These are phyloP conservation scores for Cicer yamashitae DNA, from an alignment of 306 rosid genomes.

Conservation along the genomic window DNA sequence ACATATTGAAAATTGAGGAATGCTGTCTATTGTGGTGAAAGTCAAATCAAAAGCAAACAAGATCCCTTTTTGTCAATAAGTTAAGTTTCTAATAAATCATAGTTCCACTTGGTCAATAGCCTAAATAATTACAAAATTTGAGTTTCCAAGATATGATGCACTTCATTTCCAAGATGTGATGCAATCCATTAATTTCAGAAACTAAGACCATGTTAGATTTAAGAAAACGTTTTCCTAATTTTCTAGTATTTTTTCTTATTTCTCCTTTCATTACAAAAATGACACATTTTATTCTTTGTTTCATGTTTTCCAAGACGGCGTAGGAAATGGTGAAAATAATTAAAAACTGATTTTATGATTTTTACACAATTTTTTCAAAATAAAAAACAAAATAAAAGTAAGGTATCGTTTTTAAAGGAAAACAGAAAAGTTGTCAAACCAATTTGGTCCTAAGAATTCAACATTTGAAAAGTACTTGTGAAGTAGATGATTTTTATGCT, in stretches of 20 bases:
- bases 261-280: neutral
- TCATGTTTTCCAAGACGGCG: constrained; percentile 15
- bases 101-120: neutral
- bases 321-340: neutral
- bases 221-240: neutral
- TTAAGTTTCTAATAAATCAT: constrained; percentile 26
- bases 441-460: neutral
- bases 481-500: constrained; percentile 22
- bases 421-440: neutral
- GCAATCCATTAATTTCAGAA: constrained; percentile 15
- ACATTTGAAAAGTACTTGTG: constrained; percentile 26
- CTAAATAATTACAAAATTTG: constrained; percentile 24
- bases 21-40: neutral
- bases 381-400: neutral
- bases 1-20: constrained; percentile 29
- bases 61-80: neutral
- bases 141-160: constrained; percentile 29
- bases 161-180: constrained; percentile 21
- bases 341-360: neutral
- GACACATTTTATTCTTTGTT: neutral
- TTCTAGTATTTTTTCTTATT: neutral
- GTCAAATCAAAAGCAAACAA: constrained; percentile 17
- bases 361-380: neutral
- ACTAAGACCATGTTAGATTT: neutral
- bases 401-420: neutral